phyloP scores from a whole-genome alignment of 805 yeast genomes.

The Zygosaccharomyces bisporus region DNA sequence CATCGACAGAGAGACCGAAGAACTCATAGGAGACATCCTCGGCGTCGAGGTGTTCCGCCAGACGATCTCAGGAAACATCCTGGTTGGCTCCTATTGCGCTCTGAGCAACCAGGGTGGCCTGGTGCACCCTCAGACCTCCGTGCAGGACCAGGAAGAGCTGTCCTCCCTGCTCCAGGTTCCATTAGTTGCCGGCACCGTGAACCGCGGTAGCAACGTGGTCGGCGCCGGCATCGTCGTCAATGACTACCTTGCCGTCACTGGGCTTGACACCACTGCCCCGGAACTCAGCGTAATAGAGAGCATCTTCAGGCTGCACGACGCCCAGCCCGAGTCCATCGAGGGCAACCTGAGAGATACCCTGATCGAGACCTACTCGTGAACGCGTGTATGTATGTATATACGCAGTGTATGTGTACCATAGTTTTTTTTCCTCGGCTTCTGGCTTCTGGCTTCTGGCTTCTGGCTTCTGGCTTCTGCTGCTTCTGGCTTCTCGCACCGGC shows the following conservation, averaged over 20 bases:
- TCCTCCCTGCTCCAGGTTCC: constrained; percentile 95
- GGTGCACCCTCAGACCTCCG: constrained; percentile 95
- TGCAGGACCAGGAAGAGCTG: constrained; percentile 97
- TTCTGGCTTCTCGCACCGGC: too few relatives aligned
- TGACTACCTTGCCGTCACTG: constrained; percentile 97
- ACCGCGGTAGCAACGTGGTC: constrained; percentile 95
- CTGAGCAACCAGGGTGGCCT: constrained; percentile 96
- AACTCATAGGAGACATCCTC: constrained; percentile 92
- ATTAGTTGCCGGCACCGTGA: constrained; percentile 96
- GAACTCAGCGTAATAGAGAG: constrained; percentile 95
- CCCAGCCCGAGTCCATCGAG: constrained; percentile 80
- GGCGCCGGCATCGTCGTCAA: constrained; percentile 99
- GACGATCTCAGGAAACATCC: constrained; percentile 96
- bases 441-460: too few relatives aligned
- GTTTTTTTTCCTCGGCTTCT: too few relatives aligned
- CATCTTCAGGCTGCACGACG: constrained; percentile 89
- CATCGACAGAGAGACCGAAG: constrained; percentile 98
- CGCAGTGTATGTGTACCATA: constrained; percentile 2
- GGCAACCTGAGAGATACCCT: constrained; percentile 86
- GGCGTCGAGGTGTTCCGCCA: constrained; percentile 99
- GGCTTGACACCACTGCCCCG: constrained; percentile 97
- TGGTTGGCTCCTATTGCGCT: constrained; percentile 95
- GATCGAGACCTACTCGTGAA: constrained; percentile 81
- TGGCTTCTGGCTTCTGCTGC: too few relatives aligned
- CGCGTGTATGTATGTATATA: not conserved